phyloP scores from a whole-genome alignment of 495 filamentous ascomycete species.

The Penicillium longicatenatum region DNA sequence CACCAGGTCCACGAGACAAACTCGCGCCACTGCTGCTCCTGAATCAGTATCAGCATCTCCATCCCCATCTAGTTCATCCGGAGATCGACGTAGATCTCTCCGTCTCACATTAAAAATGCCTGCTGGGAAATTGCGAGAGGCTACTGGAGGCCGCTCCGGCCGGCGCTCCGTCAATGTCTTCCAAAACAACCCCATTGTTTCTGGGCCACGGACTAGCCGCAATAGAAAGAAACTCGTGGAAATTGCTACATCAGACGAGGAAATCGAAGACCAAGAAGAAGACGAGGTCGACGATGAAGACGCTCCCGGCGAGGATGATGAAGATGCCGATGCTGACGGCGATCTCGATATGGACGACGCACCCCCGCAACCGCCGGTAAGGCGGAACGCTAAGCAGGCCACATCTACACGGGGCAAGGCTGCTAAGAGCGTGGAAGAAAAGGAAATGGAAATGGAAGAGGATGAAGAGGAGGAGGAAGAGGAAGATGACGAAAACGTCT shows the following conservation, averaged over 20 bases:
- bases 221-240: slow-evolving; percentile 71
- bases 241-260: slow-evolving; percentile 60
- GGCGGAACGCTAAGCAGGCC: slow-evolving; percentile 31
- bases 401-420: slow-evolving; percentile 36
- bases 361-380: slow-evolving; percentile 43
- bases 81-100: slow-evolving; percentile 63
- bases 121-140: slow-evolving; percentile 78
- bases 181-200: slow-evolving; percentile 58
- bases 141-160: slow-evolving; percentile 49
- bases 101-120: slow-evolving; percentile 84
- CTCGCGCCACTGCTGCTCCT: slow-evolving; percentile 35
- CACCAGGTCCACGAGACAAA: slow-evolving; percentile 39
- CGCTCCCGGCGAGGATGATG: slow-evolving; percentile 60
- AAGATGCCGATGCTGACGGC: slow-evolving; percentile 56
- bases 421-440: slow-evolving; percentile 58
- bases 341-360: slow-evolving; percentile 60
- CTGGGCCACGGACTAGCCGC: slow-evolving; percentile 62
- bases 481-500: slow-evolving; percentile 48
- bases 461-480: slow-evolving; percentile 54
- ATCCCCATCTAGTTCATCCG: slow-evolving; percentile 55
- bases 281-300: slow-evolving; percentile 62
- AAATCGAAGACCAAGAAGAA: slow-evolving; percentile 58
- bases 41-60: slow-evolving; percentile 54
- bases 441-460: slow-evolving; percentile 59
- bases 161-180: slow-evolving; percentile 51